A percentile compares a stretch with the other conserved stretches of the same genome.
phyloP scores from a whole-genome alignment of 78 protist species.

The Neovahlkampfia damariscottae region DNA sequence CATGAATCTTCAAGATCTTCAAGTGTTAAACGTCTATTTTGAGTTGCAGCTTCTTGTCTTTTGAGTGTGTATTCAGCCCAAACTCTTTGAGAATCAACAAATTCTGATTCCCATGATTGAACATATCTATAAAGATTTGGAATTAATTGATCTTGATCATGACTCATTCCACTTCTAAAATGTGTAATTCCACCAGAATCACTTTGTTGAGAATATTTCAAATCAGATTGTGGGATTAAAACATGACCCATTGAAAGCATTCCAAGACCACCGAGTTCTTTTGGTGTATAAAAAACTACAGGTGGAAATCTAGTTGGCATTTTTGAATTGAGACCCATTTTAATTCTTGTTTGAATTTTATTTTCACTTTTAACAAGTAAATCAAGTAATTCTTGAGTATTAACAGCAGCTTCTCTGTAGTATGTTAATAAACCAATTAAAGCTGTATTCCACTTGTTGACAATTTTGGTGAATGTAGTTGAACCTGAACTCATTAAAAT shows the following conservation, averaged over 20 bases:
- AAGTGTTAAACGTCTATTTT: constrained; percentile 89
- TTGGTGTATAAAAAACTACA: constrained; percentile 97
- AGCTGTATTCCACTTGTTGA: constrained; percentile 98
- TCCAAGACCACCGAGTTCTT: constrained; percentile 98
- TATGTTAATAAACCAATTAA: constrained; percentile 96
- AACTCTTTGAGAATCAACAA: constrained; percentile 95
- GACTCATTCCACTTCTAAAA: constrained; percentile 95
- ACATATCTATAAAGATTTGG: constrained; percentile 98
- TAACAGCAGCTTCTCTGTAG: constrained; percentile 88
- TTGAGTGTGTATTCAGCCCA: constrained; percentile 97
- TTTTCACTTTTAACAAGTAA: constrained; percentile 97
- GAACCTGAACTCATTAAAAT: constrained; percentile 95
- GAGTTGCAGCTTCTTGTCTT: constrained; percentile 87
- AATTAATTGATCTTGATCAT: constrained; percentile 94
- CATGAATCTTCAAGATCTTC: constrained; percentile 98
- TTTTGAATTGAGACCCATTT: constrained; percentile 98
- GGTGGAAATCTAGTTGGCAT: constrained; percentile 99
- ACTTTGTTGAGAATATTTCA: constrained; percentile 88
- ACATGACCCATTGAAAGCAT: constrained; percentile 99
- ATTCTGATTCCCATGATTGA: constrained; percentile 98
- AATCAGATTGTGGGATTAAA: constrained; percentile 97
- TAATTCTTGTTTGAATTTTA: constrained; percentile 99
- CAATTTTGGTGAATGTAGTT: constrained; percentile 97
- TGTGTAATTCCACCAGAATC: constrained; percentile 84
- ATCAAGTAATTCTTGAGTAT: constrained; percentile 89